These are phyloP conservation scores for Monilinia polystroma DNA, from an alignment of 2,329 filamentous ascomycete species.

Conservation along the genomic window DNA sequence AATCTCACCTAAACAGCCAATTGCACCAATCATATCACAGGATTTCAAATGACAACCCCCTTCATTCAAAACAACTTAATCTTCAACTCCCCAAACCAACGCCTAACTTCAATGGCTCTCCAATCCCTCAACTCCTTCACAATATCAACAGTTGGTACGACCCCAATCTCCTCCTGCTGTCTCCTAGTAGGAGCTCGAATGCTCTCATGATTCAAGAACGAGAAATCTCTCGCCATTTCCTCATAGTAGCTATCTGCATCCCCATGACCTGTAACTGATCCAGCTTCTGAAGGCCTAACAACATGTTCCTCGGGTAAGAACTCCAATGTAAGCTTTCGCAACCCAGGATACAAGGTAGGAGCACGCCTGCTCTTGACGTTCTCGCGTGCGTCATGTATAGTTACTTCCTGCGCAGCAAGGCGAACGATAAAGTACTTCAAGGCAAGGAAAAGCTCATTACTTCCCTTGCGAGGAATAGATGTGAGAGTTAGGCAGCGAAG, in stretches of 20 bases:
- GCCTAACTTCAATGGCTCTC: slow-evolving; percentile 18
- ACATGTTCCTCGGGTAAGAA: slow-evolving; percentile 41
- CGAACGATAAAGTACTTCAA: slow-evolving; percentile 50
- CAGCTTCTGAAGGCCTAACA: neutral
- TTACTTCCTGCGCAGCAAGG: slow-evolving; percentile 50
- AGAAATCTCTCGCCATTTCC: slow-evolving; percentile 33
- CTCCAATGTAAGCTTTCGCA: slow-evolving; percentile 56
- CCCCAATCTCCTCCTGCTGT: neutral
- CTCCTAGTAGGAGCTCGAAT: neutral
- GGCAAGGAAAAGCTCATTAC: slow-evolving; percentile 50
- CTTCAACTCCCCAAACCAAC: slow-evolving; percentile 31
- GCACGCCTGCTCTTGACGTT: slow-evolving; percentile 31
- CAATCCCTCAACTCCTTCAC: slow-evolving; percentile 29
- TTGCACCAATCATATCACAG: neutral
- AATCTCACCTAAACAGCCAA: neutral
- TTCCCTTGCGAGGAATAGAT: slow-evolving; percentile 53
- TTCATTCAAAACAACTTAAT: slow-evolving; percentile 5
- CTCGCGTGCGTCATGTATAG: slow-evolving; percentile 40
- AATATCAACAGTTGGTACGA: slow-evolving; percentile 24
- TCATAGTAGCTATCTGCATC: slow-evolving; percentile 34
- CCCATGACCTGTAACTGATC: slow-evolving; percentile 32
- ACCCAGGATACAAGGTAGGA: slow-evolving; percentile 49
- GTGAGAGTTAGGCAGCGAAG: slow-evolving; percentile 54
- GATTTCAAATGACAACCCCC: neutral
- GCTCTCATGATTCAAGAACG: slow-evolving; percentile 32